Base-by-base conservation (phyloP, 305 asterid genomes). In the Solanum chacoense region DNA sequence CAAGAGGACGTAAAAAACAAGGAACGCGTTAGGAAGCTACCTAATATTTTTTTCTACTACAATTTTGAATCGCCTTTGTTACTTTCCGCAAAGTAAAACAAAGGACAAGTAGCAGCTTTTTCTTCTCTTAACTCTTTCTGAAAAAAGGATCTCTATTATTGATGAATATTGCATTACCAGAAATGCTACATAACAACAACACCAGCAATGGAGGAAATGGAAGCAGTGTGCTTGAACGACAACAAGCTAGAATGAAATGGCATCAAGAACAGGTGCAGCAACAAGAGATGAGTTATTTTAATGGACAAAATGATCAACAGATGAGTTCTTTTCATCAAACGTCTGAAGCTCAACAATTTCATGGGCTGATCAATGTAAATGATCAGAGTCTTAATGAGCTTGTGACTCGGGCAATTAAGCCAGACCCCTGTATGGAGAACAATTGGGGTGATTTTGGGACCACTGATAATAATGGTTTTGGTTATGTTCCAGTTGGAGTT, bases 361-460 rank as follows among this genome's bases (percentile, higher is more conserved):
- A 81, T 16, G 89, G 87, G 69, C 35, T 91, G 84, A 76, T 87
- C 50, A 85, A 80, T 77, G 86, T 83, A 18, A 42, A 69, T 18
- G 95, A 96, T 89, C 93, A 91, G 76, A 92, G 93, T 24, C 88
- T 93, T 37, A 91, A 89, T 7, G 94, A 91, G 59, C 69, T 92
- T 59, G 74, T 91, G 45, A 88, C 90, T 37, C 92, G 89, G 87
- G 93, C 93, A 3, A 92, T 93, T 90, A 94, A 93, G 85, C 93
- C 92, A 32, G 97, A 93, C 87, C 95, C 95, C 34, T 91, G 89
- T 75, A 22, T 88, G 11, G 93, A 87, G 65, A 86, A 85, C 87
- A 92, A 88, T 76, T 84, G 88, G 88, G n/a, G 24, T 77, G 88
- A 85, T 37, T 89, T 90, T 67, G 93, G 88, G 13, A 88, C 37